Base-by-base conservation (phyloP, 2,329 filamentous ascomycete genomes). In the Colletotrichum sp. region DNA sequence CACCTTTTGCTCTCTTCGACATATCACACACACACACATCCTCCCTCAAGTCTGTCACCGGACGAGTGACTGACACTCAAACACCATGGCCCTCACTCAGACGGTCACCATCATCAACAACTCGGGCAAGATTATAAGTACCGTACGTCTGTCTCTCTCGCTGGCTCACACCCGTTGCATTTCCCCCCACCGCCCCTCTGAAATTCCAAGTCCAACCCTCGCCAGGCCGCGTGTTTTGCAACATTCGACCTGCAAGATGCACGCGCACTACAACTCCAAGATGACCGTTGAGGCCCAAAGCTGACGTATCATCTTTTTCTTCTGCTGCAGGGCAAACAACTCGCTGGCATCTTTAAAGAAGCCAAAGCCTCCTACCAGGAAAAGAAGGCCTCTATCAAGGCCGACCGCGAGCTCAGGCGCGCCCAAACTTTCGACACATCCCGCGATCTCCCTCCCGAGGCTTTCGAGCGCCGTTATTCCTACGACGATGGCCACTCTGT, bases 261-360 rank as follows among this genome's bases (percentile, higher is more conserved):
- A 74, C 27, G 61, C 58, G 64, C 55, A 58, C 51, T 67, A 65
- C 61, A 47, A 73, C 57, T 61, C 18, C 36, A 54, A 43, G 33
- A 21, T 61, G 43, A 68, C 18, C 33, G 21, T 66, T 29, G 21
- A 54, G 55, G 38, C 47, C 64, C 31, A 61, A 63, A 67, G 55
- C 74, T 76, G 58, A 76, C 69, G n/a, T 65, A 47, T 67, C 68
- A 71, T 33, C 71, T 75, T 57, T 62, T 36, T 66, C 15, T 54
- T 68, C 2, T 34, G 43, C 36, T 65, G 72, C 80, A 97, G 95
- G 95, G 95, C 80, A 98, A 97, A 85, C 94, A 98, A 79, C 87
- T 98, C 29, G 90, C 97, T 80, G 93, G 92, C 81, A 93, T 98
- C 80, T 97, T 98, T 88, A 98, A 95, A 82, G 95, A 98, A 82